phyloP scores from a whole-genome alignment of 257 asterid genomes.

The Avicennia marina region DNA sequence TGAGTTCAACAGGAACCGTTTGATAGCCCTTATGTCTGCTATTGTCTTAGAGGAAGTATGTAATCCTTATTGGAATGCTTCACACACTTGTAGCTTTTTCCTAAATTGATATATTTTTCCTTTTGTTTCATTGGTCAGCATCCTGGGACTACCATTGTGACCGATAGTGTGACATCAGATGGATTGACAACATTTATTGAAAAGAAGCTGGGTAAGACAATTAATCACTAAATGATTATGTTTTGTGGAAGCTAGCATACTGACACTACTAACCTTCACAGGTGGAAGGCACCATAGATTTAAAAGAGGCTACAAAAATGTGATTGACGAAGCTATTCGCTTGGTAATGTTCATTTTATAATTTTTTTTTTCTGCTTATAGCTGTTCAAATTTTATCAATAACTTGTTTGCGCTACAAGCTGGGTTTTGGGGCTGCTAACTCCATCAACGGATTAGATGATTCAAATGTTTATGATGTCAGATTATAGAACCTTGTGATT shows the following conservation, averaged over 20 bases:
- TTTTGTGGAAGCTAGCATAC: conserved; percentile 16
- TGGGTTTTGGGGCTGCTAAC: conserved; percentile 7
- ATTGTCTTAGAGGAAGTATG: conserved; percentile 92
- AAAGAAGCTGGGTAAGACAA: conserved; percentile 76
- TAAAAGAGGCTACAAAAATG: conserved; percentile 99
- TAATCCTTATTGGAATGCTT: conserved; percentile 15
- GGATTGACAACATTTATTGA: conserved; percentile 91
- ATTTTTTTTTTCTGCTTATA: conserved; percentile 1
- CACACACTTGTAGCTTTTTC: conserved; percentile 3
- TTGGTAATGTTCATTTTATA: conserved; percentile 45
- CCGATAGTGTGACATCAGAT: conserved; percentile 98
- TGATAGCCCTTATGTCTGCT: conserved; percentile 94
- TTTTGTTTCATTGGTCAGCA: conserved; percentile 50
- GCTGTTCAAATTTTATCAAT: neutral
- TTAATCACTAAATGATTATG: conserved; percentile 3
- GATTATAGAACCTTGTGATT: too few relatives aligned
- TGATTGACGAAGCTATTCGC: conserved; percentile 95
- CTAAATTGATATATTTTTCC: conserved; percentile 19
- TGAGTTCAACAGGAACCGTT: conserved; percentile 88
- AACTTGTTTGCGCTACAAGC: conserved; percentile 4
- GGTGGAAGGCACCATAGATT: conserved; percentile 96
- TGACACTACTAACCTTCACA: conserved; percentile 29
- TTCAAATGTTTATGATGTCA: too few relatives aligned
- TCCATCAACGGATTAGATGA: too few relatives aligned
- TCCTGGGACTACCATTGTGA: conserved; percentile 93